Percentiles rank a stretch among this genome's conserved stretches.
Evolutionary conservation across 805 yeast species (phyloP).

Genomic region (Cyberlindnera maclurae): DNA sequence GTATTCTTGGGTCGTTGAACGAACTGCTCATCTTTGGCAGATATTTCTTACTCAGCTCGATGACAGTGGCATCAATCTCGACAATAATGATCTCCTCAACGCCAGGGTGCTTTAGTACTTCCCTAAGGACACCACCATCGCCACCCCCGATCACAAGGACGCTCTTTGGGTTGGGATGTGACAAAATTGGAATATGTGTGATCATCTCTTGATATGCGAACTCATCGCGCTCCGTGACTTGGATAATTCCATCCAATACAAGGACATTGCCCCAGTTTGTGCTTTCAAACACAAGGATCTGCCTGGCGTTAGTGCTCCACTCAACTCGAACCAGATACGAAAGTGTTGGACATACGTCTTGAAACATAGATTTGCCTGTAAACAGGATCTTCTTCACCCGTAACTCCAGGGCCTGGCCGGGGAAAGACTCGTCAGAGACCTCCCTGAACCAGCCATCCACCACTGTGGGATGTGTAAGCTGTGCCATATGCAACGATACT

Average conservation of each 20-base stretch:
- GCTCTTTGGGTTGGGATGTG: constrained; percentile 66
- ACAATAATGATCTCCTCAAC: constrained; percentile 66
- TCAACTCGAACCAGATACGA: background rate
- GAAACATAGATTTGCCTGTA: constrained; percentile 62
- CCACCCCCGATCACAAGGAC: constrained; percentile 94
- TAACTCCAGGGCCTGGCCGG: constrained; percentile 78
- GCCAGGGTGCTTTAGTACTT: constrained; percentile 67
- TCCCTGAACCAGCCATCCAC: constrained; percentile 80
- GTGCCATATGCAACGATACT: too few species aligned
- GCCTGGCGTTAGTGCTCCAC: background rate
- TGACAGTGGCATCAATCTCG: constrained; percentile 86
- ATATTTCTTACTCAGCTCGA: constrained; percentile 60
- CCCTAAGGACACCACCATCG: constrained; percentile 91
- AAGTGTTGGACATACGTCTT: constrained; percentile 38
- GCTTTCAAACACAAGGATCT: constrained; percentile 59
- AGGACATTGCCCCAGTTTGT: constrained; percentile 78
- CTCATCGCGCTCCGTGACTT: constrained; percentile 88
- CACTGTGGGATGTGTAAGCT: constrained; percentile 28
- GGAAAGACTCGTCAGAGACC: constrained; percentile 60
- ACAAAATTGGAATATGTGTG: constrained; percentile 71
- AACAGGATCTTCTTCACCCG: constrained; percentile 59
- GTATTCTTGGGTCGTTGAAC: constrained; percentile 57
- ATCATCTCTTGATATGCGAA: constrained; percentile 93
- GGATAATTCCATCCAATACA: constrained; percentile 84
- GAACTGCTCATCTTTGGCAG: constrained; percentile 70